Percentiles rank a stretch among this genome's conserved stretches.
phyloP scores from a whole-genome alignment of 2,329 filamentous ascomycete genomes.

The Drechslera avenae region DNA sequence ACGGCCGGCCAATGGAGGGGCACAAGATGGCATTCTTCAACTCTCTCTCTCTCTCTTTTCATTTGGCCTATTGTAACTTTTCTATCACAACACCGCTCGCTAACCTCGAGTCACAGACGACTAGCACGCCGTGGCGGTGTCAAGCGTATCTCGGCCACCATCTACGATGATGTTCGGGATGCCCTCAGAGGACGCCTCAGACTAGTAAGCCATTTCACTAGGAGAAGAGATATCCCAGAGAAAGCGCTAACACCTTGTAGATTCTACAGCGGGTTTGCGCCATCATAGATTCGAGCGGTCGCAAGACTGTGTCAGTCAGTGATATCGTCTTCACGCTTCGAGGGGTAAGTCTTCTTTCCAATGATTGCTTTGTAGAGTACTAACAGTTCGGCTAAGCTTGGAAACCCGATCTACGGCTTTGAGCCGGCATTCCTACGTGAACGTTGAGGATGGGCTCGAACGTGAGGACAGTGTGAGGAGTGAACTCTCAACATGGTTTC shows the following conservation, averaged over 20 bases:
- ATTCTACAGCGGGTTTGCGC: conserved; percentile 32
- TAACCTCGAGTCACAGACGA: conserved; percentile 52
- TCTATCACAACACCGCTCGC: not conserved
- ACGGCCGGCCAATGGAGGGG: not conserved
- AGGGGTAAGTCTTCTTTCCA: conserved; percentile 23
- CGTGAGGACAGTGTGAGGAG: too few relatives aligned
- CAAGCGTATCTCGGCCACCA: conserved; percentile 68
- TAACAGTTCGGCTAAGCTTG: conserved; percentile 25
- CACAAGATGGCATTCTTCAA: not conserved
- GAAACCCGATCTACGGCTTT: conserved; percentile 33
- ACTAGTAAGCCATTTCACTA: conserved; percentile 18
- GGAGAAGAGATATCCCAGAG: too few relatives aligned
- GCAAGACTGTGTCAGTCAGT: conserved; percentile 37
- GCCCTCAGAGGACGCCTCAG: conserved; percentile 59
- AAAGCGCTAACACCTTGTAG: conserved; percentile 14
- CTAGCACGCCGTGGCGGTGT: conserved; percentile 77
- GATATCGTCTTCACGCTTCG: conserved; percentile 43
- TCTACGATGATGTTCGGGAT: conserved; percentile 67
- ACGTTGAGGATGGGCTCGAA: not conserved
- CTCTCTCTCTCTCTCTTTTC: too few relatives aligned
- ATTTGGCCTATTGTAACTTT: too few relatives aligned
- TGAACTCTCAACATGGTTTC: too few relatives aligned
- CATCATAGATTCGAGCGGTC: conserved; percentile 32
- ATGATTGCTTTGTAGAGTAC: not conserved
- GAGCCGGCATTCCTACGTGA: conserved; percentile 19